Conservation (phyloP, 2,329 filamentous ascomycete genomes). For the Onygenales sp. region DNA sequence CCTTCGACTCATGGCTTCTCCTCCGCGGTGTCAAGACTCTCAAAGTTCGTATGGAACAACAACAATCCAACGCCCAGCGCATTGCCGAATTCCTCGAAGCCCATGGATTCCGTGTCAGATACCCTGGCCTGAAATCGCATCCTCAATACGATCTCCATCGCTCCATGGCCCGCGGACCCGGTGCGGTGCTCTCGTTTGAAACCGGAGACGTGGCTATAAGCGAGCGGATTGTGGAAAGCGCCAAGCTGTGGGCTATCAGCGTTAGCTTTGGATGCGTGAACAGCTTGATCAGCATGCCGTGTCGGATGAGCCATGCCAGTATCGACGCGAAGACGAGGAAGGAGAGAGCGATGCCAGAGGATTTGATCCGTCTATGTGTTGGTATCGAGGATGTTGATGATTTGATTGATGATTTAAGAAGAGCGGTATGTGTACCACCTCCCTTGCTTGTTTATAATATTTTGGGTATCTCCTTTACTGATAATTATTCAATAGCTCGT, state of each 20-base stretch:
- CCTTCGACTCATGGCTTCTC: constrained; percentile 92
- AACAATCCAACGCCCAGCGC: constrained; percentile 81
- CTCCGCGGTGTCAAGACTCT: constrained; percentile 95
- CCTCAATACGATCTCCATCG: constrained; percentile 94
- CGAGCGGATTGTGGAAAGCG: constrained; percentile 88
- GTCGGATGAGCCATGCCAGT: constrained; percentile 97
- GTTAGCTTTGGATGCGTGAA: constrained; percentile 98
- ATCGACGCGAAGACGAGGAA: constrained; percentile 90
- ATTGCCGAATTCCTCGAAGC: constrained; percentile 89
- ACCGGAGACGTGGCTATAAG: constrained; percentile 77
- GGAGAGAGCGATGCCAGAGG: constrained; percentile 88
- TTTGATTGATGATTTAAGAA: constrained; percentile 81
- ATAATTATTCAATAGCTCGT: constrained; percentile 53
- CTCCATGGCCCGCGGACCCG: constrained; percentile 88
- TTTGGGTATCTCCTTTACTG: constrained; percentile 16
- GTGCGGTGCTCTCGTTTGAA: constrained; percentile 91
- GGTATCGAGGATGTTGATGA: constrained; percentile 92
- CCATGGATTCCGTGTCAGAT: constrained; percentile 88
- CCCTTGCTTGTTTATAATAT: not conserved
- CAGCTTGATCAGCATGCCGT: constrained; percentile 97
- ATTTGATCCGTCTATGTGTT: constrained; percentile 90
- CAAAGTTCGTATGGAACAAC: constrained; percentile 97
- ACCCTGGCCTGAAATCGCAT: constrained; percentile 87
- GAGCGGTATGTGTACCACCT: constrained; percentile 56
- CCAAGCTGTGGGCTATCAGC: constrained; percentile 85